phyloP scores from a whole-genome alignment of 352 stramenopile genomes.

The Phytophthora hibernalis region DNA sequence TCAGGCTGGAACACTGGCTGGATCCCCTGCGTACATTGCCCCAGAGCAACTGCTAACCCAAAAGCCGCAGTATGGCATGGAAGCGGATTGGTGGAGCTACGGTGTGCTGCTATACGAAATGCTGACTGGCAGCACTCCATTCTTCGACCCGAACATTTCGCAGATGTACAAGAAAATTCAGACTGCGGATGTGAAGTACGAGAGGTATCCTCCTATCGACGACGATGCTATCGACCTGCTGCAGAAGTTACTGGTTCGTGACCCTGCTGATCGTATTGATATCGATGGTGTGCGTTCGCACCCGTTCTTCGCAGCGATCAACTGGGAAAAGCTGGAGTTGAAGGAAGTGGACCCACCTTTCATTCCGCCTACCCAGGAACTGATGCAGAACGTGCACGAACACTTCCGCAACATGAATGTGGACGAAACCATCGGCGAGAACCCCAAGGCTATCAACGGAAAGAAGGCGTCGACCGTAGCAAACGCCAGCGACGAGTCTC shows the following conservation, averaged over 20 bases:
- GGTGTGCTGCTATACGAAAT: slow-evolving; percentile 92
- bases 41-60: slow-evolving; percentile 85
- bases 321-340: slow-evolving; percentile 76
- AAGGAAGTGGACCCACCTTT: slow-evolving; percentile 88
- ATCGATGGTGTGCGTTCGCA: slow-evolving; percentile 70
- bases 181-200: slow-evolving; percentile 86
- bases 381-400: slow-evolving; percentile 90
- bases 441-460: slow-evolving; percentile 64
- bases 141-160: slow-evolving; percentile 87
- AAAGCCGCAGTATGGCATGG: slow-evolving; percentile 88
- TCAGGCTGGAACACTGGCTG: slow-evolving; percentile 73
- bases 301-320: slow-evolving; percentile 73
- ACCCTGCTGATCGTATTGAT: slow-evolving; percentile 70
- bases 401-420: slow-evolving; percentile 92
- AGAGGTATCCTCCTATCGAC: slow-evolving; percentile 70
- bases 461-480: slow-evolving; percentile 56
- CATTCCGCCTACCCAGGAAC: slow-evolving; percentile 76
- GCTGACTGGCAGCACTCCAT: slow-evolving; percentile 88
- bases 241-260: slow-evolving; percentile 78
- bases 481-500: slow-evolving; percentile 64
- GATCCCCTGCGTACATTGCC: slow-evolving; percentile 87
- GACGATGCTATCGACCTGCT: slow-evolving; percentile 74
- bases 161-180: slow-evolving; percentile 93
- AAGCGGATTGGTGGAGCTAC: slow-evolving; percentile 93
- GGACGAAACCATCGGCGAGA: slow-evolving; percentile 78